phyloP scores from a whole-genome alignment of 768 basidiomycete species.

The Piloderma croceum region DNA sequence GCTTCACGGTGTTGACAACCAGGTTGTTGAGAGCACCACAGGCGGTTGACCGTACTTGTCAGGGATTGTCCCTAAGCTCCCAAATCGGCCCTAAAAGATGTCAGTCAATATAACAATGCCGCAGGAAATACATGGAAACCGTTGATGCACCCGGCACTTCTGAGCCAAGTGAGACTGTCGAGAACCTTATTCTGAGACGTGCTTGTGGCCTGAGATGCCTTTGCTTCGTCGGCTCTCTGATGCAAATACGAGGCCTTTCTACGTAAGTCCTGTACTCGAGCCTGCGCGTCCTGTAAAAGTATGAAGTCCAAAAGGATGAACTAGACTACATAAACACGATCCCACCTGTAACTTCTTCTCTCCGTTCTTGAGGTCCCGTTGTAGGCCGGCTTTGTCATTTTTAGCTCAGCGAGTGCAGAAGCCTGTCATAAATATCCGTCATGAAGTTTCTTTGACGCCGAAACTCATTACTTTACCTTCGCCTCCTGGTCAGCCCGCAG shows the following conservation, averaged over 20 bases:
- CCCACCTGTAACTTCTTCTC: conserved; percentile 37
- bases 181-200: conserved; percentile 83
- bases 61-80: conserved; percentile 88
- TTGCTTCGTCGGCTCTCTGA: conserved; percentile 84
- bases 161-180: conserved; percentile 71
- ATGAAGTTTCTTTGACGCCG: conserved; percentile 8
- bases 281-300: conserved; percentile 32
- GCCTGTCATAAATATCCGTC: conserved; percentile 11
- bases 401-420: conserved; percentile 15
- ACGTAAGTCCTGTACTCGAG: conserved; percentile 40
- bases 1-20: conserved; percentile 86
- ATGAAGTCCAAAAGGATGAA: background rate
- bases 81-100: conserved; percentile 73
- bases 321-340: conserved; percentile 5
- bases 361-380: conserved; percentile 26
- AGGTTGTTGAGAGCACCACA: conserved; percentile 79
- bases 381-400: conserved; percentile 14
- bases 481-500: conserved; percentile 44
- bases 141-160: conserved; percentile 73
- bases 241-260: conserved; percentile 58
- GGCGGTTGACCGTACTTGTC: conserved; percentile 97
- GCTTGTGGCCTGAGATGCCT: conserved; percentile 77
- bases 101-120: background rate
- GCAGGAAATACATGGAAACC: conserved; percentile 79
- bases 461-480: conserved; percentile 33